Conservation (phyloP, 176 grass and related monocot species). For the Saccharum spontaneum region DNA sequence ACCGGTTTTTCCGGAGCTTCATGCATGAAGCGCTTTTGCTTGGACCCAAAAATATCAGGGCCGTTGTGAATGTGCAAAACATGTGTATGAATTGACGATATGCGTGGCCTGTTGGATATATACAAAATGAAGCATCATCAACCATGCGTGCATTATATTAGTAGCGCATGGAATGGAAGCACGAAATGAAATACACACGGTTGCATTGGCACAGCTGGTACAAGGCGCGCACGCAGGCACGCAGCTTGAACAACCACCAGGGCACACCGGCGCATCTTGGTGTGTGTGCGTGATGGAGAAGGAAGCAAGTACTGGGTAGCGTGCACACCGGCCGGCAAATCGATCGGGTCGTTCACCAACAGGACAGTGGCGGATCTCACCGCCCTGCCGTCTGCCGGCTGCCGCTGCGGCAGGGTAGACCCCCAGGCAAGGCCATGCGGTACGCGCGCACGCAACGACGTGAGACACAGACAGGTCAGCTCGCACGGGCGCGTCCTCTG, state of each 20-base stretch:
- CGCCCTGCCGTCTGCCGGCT: neutral
- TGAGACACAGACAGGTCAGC: neutral
- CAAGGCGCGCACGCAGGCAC: too few relatives aligned
- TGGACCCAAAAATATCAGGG: too few relatives aligned
- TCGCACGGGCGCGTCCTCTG: slow-evolving; percentile 18
- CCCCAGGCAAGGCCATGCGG: neutral
- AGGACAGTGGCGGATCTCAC: neutral
- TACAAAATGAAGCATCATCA: too few relatives aligned
- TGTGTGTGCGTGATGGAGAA: neutral
- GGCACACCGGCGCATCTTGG: neutral
- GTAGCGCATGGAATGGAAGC: too few relatives aligned
- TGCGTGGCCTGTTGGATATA: too few relatives aligned
- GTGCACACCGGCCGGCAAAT: neutral
- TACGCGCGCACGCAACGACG: neutral
- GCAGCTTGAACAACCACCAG: neutral
- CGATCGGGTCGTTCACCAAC: neutral
- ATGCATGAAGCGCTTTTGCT: too few relatives aligned
- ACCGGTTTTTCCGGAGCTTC: too few relatives aligned
- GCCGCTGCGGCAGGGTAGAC: neutral
- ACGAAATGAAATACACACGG: too few relatives aligned
- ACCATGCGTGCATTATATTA: too few relatives aligned
- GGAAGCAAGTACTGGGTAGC: neutral
- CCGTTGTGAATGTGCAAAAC: too few relatives aligned
- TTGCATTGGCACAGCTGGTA: too few relatives aligned
- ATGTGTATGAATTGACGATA: too few relatives aligned